Percentiles rank a stretch among this genome's conserved stretches.
Evolutionary conservation across 345 rosid genomes (phyloP).

Genomic region (Hibiscus tridactylites): DNA sequence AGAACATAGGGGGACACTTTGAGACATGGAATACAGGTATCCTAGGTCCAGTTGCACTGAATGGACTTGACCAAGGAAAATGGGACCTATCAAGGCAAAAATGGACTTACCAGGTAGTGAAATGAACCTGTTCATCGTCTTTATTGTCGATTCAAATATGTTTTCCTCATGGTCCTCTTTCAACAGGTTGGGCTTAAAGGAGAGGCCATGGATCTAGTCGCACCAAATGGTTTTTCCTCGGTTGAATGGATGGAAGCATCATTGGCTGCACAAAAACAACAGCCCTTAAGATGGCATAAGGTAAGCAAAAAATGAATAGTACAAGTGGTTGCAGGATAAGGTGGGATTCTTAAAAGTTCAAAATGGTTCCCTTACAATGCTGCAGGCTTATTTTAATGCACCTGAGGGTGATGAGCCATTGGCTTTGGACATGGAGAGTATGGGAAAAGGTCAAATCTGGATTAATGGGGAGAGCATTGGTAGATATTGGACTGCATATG

Average conservation of each 20-base stretch:
- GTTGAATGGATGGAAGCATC: conserved; percentile 71
- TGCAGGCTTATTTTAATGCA: conserved; percentile 75
- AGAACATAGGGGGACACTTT: conserved; percentile 95
- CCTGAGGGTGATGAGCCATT: conserved; percentile 64
- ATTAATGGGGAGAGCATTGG: conserved; percentile 4
- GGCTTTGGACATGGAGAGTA: conserved; percentile 3
- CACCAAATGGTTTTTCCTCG: conserved; percentile 54
- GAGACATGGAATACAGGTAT: conserved; percentile 96
- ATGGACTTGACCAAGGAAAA: conserved; percentile 83
- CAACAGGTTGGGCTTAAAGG: conserved; percentile 92
- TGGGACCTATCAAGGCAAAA: conserved; percentile 87
- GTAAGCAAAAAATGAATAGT: conserved; percentile 22
- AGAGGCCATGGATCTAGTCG: conserved; percentile 78
- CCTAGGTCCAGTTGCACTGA: conserved; percentile 91
- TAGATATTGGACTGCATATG: conserved; percentile 78
- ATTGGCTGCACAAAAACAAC: conserved; percentile 52
- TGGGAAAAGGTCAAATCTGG: conserved; percentile 9
- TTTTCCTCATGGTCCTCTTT: conserved; percentile 1
- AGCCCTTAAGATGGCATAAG: conserved; percentile 95
- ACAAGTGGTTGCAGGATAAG: conserved; percentile 4
- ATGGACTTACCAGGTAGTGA: conserved; percentile 88
- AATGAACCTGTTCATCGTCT: conserved; percentile 1
- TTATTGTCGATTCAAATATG: neutral
- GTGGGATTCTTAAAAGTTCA: neutral
- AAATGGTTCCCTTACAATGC: conserved; percentile 2